Evolutionary conservation across 164 flowering plant genomes (phyloP).

Genomic region (Piper betle): DNA sequence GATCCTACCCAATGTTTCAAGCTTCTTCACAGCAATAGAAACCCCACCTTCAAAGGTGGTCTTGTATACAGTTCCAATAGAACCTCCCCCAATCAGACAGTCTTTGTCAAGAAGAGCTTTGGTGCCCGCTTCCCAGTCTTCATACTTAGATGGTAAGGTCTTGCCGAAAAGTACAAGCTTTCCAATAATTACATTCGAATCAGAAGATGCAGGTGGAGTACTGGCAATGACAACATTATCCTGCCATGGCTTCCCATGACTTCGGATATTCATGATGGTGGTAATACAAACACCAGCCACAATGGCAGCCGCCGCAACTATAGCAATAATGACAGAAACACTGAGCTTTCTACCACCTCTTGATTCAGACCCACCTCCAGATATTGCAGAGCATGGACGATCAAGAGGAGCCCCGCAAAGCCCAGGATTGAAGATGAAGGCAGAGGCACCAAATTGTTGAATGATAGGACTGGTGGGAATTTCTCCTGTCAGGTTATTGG

Average conservation of each 20-base stretch:
- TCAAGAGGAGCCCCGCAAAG: slow-evolving; percentile 72
- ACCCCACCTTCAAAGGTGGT: slow-evolving; percentile 80
- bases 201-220: slow-evolving; percentile 64
- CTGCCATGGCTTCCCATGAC: slow-evolving; percentile 30
- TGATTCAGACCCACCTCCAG: slow-evolving; percentile 12
- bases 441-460: slow-evolving; percentile 45
- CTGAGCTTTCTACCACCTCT: slow-evolving; percentile 35
- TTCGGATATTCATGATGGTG: slow-evolving; percentile 48
- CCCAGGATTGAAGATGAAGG: slow-evolving; percentile 57
- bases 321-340: slow-evolving; percentile 71
- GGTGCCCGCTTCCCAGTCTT: slow-evolving; percentile 96
- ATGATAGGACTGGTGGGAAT: slow-evolving; percentile 43
- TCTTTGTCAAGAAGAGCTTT: slow-evolving; percentile 90
- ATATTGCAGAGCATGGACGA: slow-evolving; percentile 27
- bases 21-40: slow-evolving; percentile 89
- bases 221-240: slow-evolving; percentile 45
- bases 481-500: slow-evolving; percentile 58
- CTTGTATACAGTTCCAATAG: slow-evolving; percentile 77
- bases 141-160: slow-evolving; percentile 80
- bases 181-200: slow-evolving; percentile 73
- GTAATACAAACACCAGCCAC: slow-evolving; percentile 68
- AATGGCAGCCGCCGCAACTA: slow-evolving; percentile 85
- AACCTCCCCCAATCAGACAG: slow-evolving; percentile 70
- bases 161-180: slow-evolving; percentile 93
- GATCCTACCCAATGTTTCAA: slow-evolving; percentile 78